Base-by-base conservation (phyloP, 2,329 filamentous ascomycete species). In the Exutisphaerella laricina region DNA sequence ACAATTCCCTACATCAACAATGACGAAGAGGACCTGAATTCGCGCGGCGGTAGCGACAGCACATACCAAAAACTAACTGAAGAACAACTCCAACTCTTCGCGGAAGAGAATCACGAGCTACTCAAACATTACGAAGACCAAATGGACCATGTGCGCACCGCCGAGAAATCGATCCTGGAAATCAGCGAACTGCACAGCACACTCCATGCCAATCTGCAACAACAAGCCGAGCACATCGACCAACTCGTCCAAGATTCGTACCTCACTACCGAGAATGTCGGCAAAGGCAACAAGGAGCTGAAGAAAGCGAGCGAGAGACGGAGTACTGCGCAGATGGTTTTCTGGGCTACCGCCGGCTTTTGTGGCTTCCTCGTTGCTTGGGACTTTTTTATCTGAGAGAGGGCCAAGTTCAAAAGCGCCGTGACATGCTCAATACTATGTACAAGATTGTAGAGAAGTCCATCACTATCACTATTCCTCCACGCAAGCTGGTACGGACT, bases 51-150 rank as follows among this genome's bases (percentile, higher is more conserved):
- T 5, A 5, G 8, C 16, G 48, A 49, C 10, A 50, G 35, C 16
- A 32, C 14, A 6, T 12, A 8, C 5, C 30, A 47, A 63, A 5
- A 81, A 49, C 70, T 96, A 48, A 87, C 84, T 13, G 74, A 81
- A 16, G 88, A 96, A 61, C 90, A 97, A 66, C 71, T 92, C 39
- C 90, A 96, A 64, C 78, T 95, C 61, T 97, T 98, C 68, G 89
- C 90, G 55, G 79, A 88, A 66, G 89, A 94, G 61, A 96, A 97
- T 61, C 82, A 88, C 65, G 82, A 87, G 51, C 88, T 98, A 82
- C 74, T 97, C 56, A 85, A 85, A 65, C 86, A 95, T 66, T 95
- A 94, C 65, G 88, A 96, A 66, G 88, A 85, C 67, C 88, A 86
- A n/a, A 71, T 97, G 62, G 84, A 89, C 65, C 92, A 97, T 75